Base-by-base conservation (phyloP, 139 green algal genomes). In the Marvania coccoides region DNA sequence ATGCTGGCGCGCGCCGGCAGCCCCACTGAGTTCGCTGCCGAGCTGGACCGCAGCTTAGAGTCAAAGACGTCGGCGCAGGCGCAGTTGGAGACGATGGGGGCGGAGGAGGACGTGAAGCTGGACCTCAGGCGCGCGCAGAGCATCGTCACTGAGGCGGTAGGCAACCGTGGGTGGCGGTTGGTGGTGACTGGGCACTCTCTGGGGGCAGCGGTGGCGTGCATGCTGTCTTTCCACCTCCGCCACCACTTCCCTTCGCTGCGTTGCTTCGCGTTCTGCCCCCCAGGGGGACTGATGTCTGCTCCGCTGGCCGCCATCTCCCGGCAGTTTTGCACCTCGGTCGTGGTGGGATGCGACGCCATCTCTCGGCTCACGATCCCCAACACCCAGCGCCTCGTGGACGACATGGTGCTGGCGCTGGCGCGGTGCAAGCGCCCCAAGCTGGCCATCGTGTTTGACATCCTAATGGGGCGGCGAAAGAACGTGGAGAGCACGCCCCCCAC, bases 131-230 rank as follows among this genome's bases (percentile, higher is more conserved):
- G 70, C 35, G 70, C 70, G 9, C 63, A 72, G 46, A 65, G 51
- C 13, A 31, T 73, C 9, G 26, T 77, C 10, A 28, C 47, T 19
- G 53, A 28, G 15, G 6, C 24, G 40, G 12, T 29, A n/a, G 13
- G 60, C 14, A 69, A 47, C 47, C 28, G 60, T 5, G 74, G 67
- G 34, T 90, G 83, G 83, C 47, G 71, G 34, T 38, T 91, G 42
- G 73, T 89, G 40, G 65, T 91, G n/a, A 84, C 79, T 30, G 85
- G 85, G 14, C 78, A 88, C 75, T 79, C 59, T 29, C 74, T 92
- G 56, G 85, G 85, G 0, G 85, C 79, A 0, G 85, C 82, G 4
- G 83, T 86, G 48, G 82, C 84, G 9, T 74, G 72, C 14, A 69
- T 92, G 47, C 58, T 90, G 31, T 72, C 78, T 30, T 63, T 92